phyloP scores from a whole-genome alignment of 805 yeast species.

The Nakazawaea siamensis region DNA sequence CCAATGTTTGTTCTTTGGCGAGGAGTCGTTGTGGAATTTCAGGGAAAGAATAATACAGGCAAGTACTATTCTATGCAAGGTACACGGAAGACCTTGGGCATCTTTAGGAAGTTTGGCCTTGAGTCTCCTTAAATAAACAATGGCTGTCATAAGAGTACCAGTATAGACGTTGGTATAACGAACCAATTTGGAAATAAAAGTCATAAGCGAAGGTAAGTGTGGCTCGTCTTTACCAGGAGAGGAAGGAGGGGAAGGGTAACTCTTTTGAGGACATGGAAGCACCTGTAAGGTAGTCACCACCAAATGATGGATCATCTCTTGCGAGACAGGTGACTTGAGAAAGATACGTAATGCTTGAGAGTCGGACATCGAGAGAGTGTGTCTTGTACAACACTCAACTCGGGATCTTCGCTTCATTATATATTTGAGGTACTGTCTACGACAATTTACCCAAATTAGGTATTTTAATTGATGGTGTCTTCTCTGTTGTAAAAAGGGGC shows the following conservation, averaged over 20 bases:
- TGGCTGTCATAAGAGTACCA: constrained; percentile 67
- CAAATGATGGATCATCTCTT: constrained; percentile 64
- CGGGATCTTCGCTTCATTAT: too few species aligned
- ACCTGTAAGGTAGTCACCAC: constrained; percentile 62
- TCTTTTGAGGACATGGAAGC: constrained; percentile 41
- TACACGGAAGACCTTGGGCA: constrained; percentile 72
- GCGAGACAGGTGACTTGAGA: constrained; percentile 59
- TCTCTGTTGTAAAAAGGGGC: too few species aligned
- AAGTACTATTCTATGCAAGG: constrained; percentile 69
- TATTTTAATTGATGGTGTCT: too few species aligned
- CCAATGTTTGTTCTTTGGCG: constrained; percentile 77
- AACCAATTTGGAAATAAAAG: constrained; percentile 64
- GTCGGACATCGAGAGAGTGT: constrained; percentile 40
- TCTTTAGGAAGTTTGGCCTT: constrained; percentile 56
- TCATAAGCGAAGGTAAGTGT: constrained; percentile 61
- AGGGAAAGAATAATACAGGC: constrained; percentile 69
- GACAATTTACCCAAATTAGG: too few species aligned
- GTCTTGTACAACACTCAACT: too few species aligned
- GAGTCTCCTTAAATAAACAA: constrained; percentile 58
- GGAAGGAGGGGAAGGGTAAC: constrained; percentile 16
- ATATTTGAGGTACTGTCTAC: too few species aligned
- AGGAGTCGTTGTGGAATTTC: constrained; percentile 69
- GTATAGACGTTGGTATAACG: constrained; percentile 75
- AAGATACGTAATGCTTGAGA: constrained; percentile 51
- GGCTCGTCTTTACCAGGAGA: constrained; percentile 18